Percentiles rank a stretch among this genome's conserved stretches.
Evolutionary conservation across 805 yeast species (phyloP).

Genomic region (Pichia sporocuriosa): DNA sequence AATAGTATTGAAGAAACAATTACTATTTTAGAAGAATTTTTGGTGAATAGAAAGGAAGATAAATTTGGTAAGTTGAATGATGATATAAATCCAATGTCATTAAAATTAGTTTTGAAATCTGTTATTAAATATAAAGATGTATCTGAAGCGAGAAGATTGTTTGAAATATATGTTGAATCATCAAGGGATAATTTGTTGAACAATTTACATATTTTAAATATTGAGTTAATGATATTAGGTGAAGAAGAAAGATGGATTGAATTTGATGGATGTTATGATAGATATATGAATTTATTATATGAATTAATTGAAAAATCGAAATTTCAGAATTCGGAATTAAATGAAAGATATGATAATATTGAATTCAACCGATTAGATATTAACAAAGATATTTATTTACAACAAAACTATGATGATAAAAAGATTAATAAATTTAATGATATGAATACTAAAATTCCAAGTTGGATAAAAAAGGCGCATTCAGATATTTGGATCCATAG

Average conservation of each 20-base stretch:
- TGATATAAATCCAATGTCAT: constrained; percentile 22
- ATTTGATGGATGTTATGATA: constrained; percentile 24
- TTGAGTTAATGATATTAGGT: constrained; percentile 26
- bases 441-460: constrained; percentile 16
- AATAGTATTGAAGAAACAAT: constrained; percentile 17
- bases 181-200: constrained; percentile 22
- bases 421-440: constrained; percentile 4
- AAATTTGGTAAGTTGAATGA: constrained; percentile 18
- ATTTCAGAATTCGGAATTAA: constrained; percentile 3
- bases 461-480: constrained; percentile 22
- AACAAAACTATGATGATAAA: constrained; percentile 14
- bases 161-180: constrained; percentile 24
- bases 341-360: constrained; percentile 1
- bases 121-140: constrained; percentile 17
- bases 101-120: constrained; percentile 19
- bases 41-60: constrained; percentile 17
- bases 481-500: constrained; percentile 27
- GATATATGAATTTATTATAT: constrained; percentile 18
- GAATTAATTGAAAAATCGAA: constrained; percentile 14
- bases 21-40: constrained; percentile 20
- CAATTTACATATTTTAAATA: constrained; percentile 23
- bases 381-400: constrained; percentile 4
- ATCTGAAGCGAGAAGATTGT: constrained; percentile 22
- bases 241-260: constrained; percentile 29
- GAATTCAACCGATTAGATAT: constrained; percentile 8